Evolutionary conservation across 169 alveolate species (phyloP).

Genomic region (Neospora caninum): DNA sequence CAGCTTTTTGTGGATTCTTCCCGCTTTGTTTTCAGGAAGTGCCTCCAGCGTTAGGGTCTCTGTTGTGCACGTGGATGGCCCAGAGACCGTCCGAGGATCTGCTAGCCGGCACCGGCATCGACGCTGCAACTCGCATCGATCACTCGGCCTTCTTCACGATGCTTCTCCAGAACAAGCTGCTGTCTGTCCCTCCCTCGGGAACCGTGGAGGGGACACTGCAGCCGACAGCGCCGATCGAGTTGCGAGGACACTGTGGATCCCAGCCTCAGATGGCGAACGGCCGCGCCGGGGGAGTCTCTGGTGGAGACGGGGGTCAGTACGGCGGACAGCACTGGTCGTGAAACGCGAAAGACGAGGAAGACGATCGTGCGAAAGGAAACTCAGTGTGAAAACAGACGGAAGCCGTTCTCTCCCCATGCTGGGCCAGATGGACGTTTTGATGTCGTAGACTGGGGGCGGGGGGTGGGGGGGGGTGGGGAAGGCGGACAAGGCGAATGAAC

Average conservation of each 20-base stretch:
- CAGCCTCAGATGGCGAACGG: constrained; percentile 1
- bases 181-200: neutral
- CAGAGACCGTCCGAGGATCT: constrained; percentile 51
- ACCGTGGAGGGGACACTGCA: neutral
- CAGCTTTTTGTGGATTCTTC: neutral
- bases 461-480: neutral
- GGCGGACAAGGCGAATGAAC: neutral
- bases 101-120: constrained; percentile 46
- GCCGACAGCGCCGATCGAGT: constrained; percentile 7
- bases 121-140: neutral
- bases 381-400: no score
- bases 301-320: neutral
- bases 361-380: no score
- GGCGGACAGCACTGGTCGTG: no score
- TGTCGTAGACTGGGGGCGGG: neutral
- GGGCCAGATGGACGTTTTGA: no score
- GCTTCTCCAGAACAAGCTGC: neutral
- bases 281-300: neutral
- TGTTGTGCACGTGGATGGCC: constrained; percentile 68
- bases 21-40: constrained; percentile 73
- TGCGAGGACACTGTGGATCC: neutral
- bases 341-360: no score
- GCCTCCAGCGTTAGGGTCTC: constrained; percentile 77
- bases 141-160: constrained; percentile 27
- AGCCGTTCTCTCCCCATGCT: no score